Base-by-base conservation (phyloP, 2,329 filamentous ascomycete genomes). In the Colletotrichum sansevieriae region DNA sequence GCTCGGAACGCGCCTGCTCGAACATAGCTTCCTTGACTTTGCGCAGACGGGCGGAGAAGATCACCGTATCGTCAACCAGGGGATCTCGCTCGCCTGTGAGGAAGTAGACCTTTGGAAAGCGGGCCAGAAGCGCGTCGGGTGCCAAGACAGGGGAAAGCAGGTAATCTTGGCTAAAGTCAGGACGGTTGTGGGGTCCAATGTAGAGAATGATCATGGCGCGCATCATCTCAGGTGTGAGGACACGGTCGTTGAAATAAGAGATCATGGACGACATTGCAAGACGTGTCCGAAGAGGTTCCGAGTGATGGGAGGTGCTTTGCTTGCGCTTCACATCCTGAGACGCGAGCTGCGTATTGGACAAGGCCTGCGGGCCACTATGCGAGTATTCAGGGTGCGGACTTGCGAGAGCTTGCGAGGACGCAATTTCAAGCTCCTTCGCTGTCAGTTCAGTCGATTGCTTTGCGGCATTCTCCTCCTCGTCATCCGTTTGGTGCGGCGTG, bases 171-270 rank as follows among this genome's bases (percentile, higher is more conserved):
- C 89, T 89, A 78, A 99, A 98, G 77, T 98, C 94, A 0, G 96
- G 96, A 1, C 95, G 91, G 78, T 96, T 93, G 77, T 98, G 92
- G 0, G 95, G 94, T 0, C 96, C 96, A 63, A 99, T 92, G 78
- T 99, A 99, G 4, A 99, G 85, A 72, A 99, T 97, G 72, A 99
- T 97, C 95, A 99, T 98, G 71, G 95, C 94, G 37, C 96, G 92
- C 92, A 98, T 98, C 94, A 98, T 97, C 79, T 99, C 96, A 0
- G 96, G 95, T 0, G 94, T 95, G 13, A 99, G 85, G 33, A 99
- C 92, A 33, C 96, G 91, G 78, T 99, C 96, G 78, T 97, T 96
- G 79, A 98, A 97, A 80, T 98, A 98, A 0, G 95, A 98, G 41
- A 99, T 97, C 89, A 97, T 97, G n/a, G 91, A 95, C 0, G 94